These are phyloP conservation scores for Jaltomata sinuosa DNA, from an alignment of 257 asterid species.

Conservation along the genomic window DNA sequence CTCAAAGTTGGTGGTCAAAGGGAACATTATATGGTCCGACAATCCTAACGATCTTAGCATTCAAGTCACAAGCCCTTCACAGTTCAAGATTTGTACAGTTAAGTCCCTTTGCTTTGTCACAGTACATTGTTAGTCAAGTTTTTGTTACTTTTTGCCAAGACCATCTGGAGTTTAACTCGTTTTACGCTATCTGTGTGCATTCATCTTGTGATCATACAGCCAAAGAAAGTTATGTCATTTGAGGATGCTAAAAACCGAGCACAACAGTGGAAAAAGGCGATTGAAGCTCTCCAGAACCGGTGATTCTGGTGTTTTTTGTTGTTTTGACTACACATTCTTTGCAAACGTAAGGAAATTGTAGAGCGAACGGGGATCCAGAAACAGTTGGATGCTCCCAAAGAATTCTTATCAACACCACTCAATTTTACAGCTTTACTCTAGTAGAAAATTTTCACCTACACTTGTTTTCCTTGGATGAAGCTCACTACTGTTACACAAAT, in stretches of 20 bases:
- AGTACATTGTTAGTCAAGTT: neutral
- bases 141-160: neutral
- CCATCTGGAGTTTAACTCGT: neutral
- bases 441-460: neutral
- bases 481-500: neutral
- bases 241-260: constrained; percentile 95
- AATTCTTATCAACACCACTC: neutral
- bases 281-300: constrained; percentile 84
- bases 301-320: constrained; percentile 21
- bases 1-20: constrained; percentile 60
- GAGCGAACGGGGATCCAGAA: constrained; percentile 17
- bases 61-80: constrained; percentile 78
- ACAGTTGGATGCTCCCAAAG: constrained; percentile 16
- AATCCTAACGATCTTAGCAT: constrained; percentile 78
- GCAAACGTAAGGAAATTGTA: constrained; percentile 28
- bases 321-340: constrained; percentile 32
- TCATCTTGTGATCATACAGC: constrained; percentile 37
- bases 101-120: constrained; percentile 16
- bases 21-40: constrained; percentile 87
- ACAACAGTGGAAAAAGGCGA: constrained; percentile 86
- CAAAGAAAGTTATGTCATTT: constrained; percentile 75
- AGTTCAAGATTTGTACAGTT: constrained; percentile 87
- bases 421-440: neutral
- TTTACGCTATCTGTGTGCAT: neutral
- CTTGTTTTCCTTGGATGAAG: neutral